Percentiles rank a stretch among this genome's conserved stretches.
These are phyloP conservation scores for Neocallimastix lanati DNA, from an alignment of 192 early-diverging fungal genomes.

Conservation along the genomic window DNA sequence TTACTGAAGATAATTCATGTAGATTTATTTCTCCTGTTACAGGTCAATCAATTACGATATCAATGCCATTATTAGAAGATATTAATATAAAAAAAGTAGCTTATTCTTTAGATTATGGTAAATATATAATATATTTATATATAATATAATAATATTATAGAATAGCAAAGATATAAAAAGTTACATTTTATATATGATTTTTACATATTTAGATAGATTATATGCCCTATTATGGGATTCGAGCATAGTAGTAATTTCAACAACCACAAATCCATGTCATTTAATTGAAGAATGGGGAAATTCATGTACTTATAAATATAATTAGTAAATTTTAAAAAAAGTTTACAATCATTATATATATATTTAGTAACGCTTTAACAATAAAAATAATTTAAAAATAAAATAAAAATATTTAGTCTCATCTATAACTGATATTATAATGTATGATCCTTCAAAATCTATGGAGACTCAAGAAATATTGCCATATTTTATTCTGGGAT, in stretches of 20 bases:
- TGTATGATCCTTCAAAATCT: not conserved
- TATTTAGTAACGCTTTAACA: no score
- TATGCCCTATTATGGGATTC: not conserved
- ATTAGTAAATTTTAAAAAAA: no score
- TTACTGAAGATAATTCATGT: not conserved
- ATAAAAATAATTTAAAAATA: not conserved
- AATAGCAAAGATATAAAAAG: no score
- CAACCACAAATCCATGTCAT: not conserved
- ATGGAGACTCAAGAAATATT: not conserved
- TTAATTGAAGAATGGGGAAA: not conserved
- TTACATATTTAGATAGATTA: not conserved
- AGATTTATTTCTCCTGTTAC: not conserved
- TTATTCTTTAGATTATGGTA: not conserved
- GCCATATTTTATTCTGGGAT: not conserved
- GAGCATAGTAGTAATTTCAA: not conserved
- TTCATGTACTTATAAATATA: not conserved
- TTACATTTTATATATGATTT: no score
- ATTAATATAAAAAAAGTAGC: not conserved
- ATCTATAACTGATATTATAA: not conserved
- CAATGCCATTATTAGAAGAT: not conserved
- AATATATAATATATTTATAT: not conserved
- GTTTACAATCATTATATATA: no score
- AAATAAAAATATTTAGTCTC: not conserved
- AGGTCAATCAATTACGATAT: not conserved
- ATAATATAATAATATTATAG: no score